Base-by-base conservation (phyloP, 208 protist genomes). In the Borovskyia barvae region DNA sequence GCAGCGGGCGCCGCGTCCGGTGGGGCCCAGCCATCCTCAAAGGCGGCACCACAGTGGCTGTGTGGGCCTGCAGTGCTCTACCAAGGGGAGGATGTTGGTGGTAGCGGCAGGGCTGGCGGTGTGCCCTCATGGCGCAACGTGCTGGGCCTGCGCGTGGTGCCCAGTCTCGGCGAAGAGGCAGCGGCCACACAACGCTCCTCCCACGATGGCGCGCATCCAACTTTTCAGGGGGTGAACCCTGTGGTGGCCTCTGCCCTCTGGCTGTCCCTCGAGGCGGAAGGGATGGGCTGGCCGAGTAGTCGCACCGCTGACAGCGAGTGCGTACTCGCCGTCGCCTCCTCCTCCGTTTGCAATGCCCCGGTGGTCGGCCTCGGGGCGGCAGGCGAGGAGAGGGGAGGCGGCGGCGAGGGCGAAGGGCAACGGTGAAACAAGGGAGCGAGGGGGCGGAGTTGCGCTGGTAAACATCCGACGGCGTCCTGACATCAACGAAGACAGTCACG, bases 1-100 rank as follows among this genome's bases (percentile, higher is more conserved):
- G n/a, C n/a, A n/a, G n/a, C n/a, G n/a, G n/a, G n/a, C n/a, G n/a
- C n/a, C n/a, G n/a, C n/a, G n/a, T n/a, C n/a, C n/a, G n/a, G n/a
- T n/a, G n/a, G n/a, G n/a, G n/a, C n/a, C n/a, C n/a, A n/a, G n/a
- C n/a, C n/a, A n/a, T n/a, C n/a, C n/a, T n/a, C n/a, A n/a, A n/a
- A n/a, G n/a, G n/a, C n/a, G n/a, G 26, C 11, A 11, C 56, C 30
- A 12, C 56, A 35, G 7, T 20, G 49, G 29, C 20, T 67, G 24
- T 67, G 61, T 39, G 61, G 61, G 0, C 51, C 26, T 7, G 61
- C 61, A 0, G 61, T 67, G n/a, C 51, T 67, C 20, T 39, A 41
- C 25, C 61, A 59, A 49, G 12, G 19, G 17, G 32, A 49, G 8
- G 42, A 12, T 5, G 17, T 5, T 19, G 8, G 15, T 19, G 7